Base-by-base conservation (phyloP, 495 filamentous ascomycete species). In the Hypoxylon lienhwacheense region DNA sequence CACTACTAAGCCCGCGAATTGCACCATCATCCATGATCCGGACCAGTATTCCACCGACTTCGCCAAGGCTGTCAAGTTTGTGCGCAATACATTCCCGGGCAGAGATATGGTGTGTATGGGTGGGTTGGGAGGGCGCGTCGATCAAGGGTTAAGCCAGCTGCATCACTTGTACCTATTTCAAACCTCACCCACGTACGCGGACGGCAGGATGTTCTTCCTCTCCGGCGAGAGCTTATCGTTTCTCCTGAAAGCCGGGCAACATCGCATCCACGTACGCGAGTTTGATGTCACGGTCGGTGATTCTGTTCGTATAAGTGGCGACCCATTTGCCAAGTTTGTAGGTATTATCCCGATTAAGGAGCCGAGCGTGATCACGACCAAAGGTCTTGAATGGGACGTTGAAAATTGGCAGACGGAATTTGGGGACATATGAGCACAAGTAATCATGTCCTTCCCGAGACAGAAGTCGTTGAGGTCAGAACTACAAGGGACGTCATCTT, bases 371-470 rank as follows among this genome's bases (percentile, higher is more conserved):
- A 88, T 98, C 55, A 87, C 81, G 2, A 95, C 90, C 0, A 67
- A 71, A 0, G 93, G 93, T 0, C 73, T 98, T 34, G 84, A 92
- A 63, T 98, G 93, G 92, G 89, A 98, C 70, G 86, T 98, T 1
- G 55, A 76, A 48, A 73, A 87, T 45, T 92, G 90, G 87, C 69
- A 76, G 53, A 96, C 91, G 0, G 76, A 81, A 59, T 90, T 97
- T 68, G 93, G 92, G 83, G 84, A 0, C 82, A 86, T 61, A 70
- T 98, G 53, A 96, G 91, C 63, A 97, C 93, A 35, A 98, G 93
- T 69, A 98, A 98, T 72, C 87, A 91, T 63, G 80, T 95, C 20
- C 64, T 76, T 49, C 75, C 73, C 0, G 70, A 69, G 51, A 73
- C 74, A 6, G 25, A 63, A 41, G 71, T 71, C 47, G 77, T 95